Conservation (phyloP, 2,329 filamentous ascomycete genomes). For the Huntiella savannae region DNA sequence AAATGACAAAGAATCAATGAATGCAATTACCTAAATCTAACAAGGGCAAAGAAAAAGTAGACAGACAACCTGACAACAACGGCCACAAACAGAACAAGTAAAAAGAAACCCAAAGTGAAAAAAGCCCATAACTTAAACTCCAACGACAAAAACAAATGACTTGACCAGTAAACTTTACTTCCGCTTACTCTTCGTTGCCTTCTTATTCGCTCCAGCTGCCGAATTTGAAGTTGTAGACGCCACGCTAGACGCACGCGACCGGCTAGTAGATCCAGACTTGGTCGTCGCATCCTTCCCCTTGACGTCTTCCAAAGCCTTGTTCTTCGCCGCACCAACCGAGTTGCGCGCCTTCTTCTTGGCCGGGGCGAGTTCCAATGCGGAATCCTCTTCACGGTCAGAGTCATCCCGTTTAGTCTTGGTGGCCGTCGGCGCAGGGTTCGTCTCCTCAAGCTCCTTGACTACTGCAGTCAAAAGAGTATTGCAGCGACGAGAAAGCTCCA, state of each 20-base stretch:
- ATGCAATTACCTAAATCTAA: neutral
- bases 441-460: conserved; percentile 76
- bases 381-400: conserved; percentile 69
- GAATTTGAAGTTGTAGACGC: conserved; percentile 47
- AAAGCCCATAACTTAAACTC: neutral
- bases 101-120: neutral
- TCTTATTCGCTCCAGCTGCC: conserved; percentile 18
- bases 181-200: conserved; percentile 34
- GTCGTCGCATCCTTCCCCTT: conserved; percentile 45
- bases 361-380: conserved; percentile 60
- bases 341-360: conserved; percentile 81
- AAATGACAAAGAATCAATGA: too few relatives aligned
- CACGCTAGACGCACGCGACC: conserved; percentile 76
- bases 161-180: conserved; percentile 16
- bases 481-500: conserved; percentile 81
- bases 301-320: conserved; percentile 79
- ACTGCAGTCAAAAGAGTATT: conserved; percentile 89
- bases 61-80: neutral
- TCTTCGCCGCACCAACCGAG: conserved; percentile 31
- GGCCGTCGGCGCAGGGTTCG: conserved; percentile 21
- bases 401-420: conserved; percentile 52
- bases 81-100: neutral
- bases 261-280: conserved; percentile 57
- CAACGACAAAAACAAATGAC: neutral
- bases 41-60: conserved; percentile 1